A percentile compares a stretch with the other conserved stretches of the same genome.
Evolutionary conservation across 352 stramenopile species (phyloP).

Genomic region (Globisporangium acanthophoron): DNA sequence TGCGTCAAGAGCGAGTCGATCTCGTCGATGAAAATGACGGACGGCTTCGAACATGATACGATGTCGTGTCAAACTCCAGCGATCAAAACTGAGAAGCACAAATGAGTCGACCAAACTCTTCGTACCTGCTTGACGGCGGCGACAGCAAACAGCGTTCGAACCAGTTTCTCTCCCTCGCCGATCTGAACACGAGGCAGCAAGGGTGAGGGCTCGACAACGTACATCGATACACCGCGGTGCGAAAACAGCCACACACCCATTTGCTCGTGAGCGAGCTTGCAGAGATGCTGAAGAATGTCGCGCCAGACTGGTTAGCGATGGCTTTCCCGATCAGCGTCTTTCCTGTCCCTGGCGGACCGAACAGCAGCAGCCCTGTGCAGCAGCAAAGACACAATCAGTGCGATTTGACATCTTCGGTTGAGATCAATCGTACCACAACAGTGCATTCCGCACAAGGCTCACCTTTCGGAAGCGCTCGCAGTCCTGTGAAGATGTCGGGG

Average conservation of each 20-base stretch:
- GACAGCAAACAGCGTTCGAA: slow-evolving; percentile 96
- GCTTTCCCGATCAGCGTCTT: slow-evolving; percentile 99
- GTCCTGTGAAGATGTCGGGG: slow-evolving; percentile 96
- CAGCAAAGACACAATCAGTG: neutral
- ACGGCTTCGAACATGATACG: slow-evolving; percentile 55
- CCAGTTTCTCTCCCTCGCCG: slow-evolving; percentile 98
- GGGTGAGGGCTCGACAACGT: neutral
- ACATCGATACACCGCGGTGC: neutral
- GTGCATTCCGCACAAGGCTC: neutral
- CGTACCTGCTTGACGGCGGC: slow-evolving; percentile 87
- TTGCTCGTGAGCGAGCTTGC: slow-evolving; percentile 98
- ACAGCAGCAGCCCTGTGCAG: slow-evolving; percentile 86
- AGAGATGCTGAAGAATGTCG: slow-evolving; percentile 99
- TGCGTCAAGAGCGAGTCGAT: slow-evolving; percentile 98
- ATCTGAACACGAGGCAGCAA: slow-evolving; percentile 55
- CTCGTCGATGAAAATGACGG: slow-evolving; percentile 99
- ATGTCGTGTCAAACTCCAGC: neutral
- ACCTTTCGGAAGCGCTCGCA: slow-evolving; percentile 90
- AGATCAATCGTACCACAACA: neutral
- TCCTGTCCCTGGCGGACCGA: slow-evolving; percentile 93
- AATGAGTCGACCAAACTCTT: neutral
- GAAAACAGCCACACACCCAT: slow-evolving; percentile 68
- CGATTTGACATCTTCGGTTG: neutral
- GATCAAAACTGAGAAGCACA: neutral
- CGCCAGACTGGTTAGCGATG: slow-evolving; percentile 96